These are phyloP conservation scores for Coemansia sp. DNA, from an alignment of 192 early-diverging fungal species.

Conservation along the genomic window DNA sequence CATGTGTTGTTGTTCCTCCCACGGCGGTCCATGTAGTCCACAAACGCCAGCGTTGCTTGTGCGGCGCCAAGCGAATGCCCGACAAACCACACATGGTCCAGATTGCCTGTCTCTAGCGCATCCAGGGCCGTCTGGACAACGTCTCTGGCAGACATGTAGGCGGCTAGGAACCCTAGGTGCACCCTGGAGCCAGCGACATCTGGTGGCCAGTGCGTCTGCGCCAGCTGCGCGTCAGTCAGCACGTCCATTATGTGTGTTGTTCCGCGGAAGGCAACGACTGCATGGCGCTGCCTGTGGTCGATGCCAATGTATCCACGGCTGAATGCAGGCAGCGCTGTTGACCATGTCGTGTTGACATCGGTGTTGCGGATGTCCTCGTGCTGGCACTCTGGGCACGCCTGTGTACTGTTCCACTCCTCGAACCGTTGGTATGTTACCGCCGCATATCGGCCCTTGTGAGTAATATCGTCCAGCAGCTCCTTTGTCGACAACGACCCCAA, in stretches of 20 bases:
- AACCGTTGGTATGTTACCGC: slow-evolving; percentile 36
- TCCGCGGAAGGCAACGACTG: slow-evolving; percentile 35
- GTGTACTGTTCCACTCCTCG: slow-evolving; percentile 26
- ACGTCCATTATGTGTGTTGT: slow-evolving; percentile 39
- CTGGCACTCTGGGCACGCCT: slow-evolving; percentile 10
- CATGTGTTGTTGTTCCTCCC: neutral
- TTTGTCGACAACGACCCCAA: neutral
- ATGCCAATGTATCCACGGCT: slow-evolving; percentile 40
- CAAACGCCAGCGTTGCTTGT: slow-evolving; percentile 30
- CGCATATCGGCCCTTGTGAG: slow-evolving; percentile 27
- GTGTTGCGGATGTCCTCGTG: slow-evolving; percentile 14
- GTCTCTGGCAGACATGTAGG: slow-evolving; percentile 23
- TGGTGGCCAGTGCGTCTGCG: slow-evolving; percentile 20
- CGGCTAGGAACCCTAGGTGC: slow-evolving; percentile 35
- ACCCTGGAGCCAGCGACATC: slow-evolving; percentile 12
- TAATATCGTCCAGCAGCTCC: neutral
- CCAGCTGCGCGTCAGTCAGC: slow-evolving; percentile 19
- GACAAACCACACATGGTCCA: slow-evolving; percentile 25
- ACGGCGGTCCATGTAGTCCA: slow-evolving; percentile 17
- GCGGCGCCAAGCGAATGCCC: slow-evolving; percentile 49
- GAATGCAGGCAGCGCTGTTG: slow-evolving; percentile 22
- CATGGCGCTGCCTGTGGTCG: slow-evolving; percentile 3
- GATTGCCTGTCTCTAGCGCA: neutral
- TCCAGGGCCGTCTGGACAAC: slow-evolving; percentile 10
- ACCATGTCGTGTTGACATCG: slow-evolving; percentile 19